Evolutionary conservation across 2,329 filamentous ascomycete genomes (phyloP), one percentile per base, ranked within the genome.

Genomic region (Zasmidium angulare): DNA sequence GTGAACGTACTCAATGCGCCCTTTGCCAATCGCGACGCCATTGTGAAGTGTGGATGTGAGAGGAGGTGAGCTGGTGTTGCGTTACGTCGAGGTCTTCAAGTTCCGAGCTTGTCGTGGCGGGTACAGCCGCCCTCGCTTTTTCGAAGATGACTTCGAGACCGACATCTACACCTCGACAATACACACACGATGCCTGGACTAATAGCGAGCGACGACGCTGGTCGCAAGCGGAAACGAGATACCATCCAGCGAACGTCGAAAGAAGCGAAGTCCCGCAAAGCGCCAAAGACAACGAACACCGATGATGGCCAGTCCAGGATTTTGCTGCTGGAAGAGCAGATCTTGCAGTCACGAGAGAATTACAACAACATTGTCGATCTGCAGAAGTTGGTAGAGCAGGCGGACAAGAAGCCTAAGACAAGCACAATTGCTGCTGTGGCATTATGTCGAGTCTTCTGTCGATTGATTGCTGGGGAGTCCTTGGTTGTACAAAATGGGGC

Each of bases 1-100:
- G 2, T 49, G 10, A 26, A 87, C 91, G 79, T 87, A 98, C 93
- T 90, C 82, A 93, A 83, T 82, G 92, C 91, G 86, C 88, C 93
- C 86, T 90, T 92, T 86, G 89, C 91, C 84, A 98, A 86, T 85
- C 93, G 91, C 81, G 91, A 96, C 85, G 93, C 93, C 93, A 98
- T 98, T 89, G 84, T 79, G 85, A 75, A 80, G 47, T 47, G 53
- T 59, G 54, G 22, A 78, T 80, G 78, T 6, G 26, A 79, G 81
- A 81, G 82, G 79, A 76, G 77, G 75, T 75, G 74, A 49, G 61
- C 24, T 53, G 47, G 46, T 40, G 23, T 55, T 49, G 12, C 10
- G 22, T 46, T 68, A 73, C 71, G 73, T 20, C 22, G 74, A 77
- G 76, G 72, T 75, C 69, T 53, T 36, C 22, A 46, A 3, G 24